Evolutionary conservation across 176 grass and related monocot genomes (phyloP), one percentile per base, ranked within the genome.

Genomic region (Luzula sylvatica): DNA sequence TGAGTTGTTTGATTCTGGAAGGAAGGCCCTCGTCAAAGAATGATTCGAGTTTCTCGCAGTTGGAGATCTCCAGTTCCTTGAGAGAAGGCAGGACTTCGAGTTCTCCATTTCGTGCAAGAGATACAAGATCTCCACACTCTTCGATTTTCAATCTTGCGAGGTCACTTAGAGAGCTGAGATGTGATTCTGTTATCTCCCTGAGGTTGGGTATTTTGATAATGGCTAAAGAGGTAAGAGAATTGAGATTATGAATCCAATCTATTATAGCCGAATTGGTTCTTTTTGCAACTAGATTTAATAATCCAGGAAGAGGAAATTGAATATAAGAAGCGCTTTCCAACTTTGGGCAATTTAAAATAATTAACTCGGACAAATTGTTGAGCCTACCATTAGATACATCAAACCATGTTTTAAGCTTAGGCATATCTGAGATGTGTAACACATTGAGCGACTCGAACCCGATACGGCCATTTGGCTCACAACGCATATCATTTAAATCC

Each of bases 361-460:
- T 20, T 11, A 76, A 42, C 23, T 60, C 42, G 11, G 6, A 18
- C 3, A 76, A 32, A 1, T 13, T 20, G 12, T 27, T 25, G 26
- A 76, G 48, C 21, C 15, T 23, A 53, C 35, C 46, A 46, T 58
- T 19, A 16, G 16, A 7, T 23, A 32, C 11, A 7, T n/a, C 26
- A 51, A 46, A 59, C 20, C 60, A 47, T 5, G 11, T 69, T 43
- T 55, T 38, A 39, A 76, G 23, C 7, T 52, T 44, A 23, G 13
- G 17, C 73, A 76, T 55, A 24, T 69, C 45, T 26, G 65, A 69
- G 11, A 76, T 8, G 3, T 12, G 15, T 9, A 76, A 22, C 46
- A 21, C 28, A 23, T 55, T 23, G 0, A 76, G 38, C 17, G 54
- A 76, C 17, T 11, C 54, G 61, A 76, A 76, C 16, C 11, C 46